Evolutionary conservation across 2,329 filamentous ascomycete genomes (phyloP), one percentile per base, ranked within the genome.

Genomic region (Parastagonospora nodorum): DNA sequence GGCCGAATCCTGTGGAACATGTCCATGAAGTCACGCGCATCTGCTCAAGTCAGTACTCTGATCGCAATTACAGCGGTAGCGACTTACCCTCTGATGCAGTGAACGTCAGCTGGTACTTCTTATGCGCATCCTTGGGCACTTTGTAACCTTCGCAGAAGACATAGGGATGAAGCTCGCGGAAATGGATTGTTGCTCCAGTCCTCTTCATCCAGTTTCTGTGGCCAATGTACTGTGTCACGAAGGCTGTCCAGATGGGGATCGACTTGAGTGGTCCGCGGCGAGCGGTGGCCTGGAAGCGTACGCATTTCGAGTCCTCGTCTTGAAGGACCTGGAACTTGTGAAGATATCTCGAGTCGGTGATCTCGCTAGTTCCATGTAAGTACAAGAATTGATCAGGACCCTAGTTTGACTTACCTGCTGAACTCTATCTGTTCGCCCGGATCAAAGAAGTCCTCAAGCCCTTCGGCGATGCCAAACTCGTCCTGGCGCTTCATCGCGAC

Each of bases 401-500:
- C 15, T 8, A 14, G n/a, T 14, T 10, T 27, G 32, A 57, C 75
- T 50, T 67, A 80, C 79, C 77, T 82, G 42, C 76, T 77, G 60
- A 80, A 85, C 12, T 80, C 59, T 40, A 78, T 70, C 39, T 75
- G 71, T 45, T 74, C 72, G 19, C 69, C 68, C 9, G 63, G 70
- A n/a, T 84, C 71, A 55, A 82, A 80, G 48, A 77, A 76, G 48
- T 83, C 79, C 39, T 79, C 75, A 11, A 80, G 73, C 2, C 67
- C 65, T 15, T 66, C 67, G 28, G 74, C 70, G 5, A 70, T 75
- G 28, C 63, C 68, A 16, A 68, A 71, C 14, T 70, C 66, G 60
- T 86, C 83, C 59, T 85, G 82, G 8, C 78, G 77, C 53, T 84
- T 84, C 69, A 86, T 78, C 0, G 82, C 82, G 8, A 84, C 66